Conservation (phyloP, 73 alveolate genomes). For the Paramecium primaurelia region DNA sequence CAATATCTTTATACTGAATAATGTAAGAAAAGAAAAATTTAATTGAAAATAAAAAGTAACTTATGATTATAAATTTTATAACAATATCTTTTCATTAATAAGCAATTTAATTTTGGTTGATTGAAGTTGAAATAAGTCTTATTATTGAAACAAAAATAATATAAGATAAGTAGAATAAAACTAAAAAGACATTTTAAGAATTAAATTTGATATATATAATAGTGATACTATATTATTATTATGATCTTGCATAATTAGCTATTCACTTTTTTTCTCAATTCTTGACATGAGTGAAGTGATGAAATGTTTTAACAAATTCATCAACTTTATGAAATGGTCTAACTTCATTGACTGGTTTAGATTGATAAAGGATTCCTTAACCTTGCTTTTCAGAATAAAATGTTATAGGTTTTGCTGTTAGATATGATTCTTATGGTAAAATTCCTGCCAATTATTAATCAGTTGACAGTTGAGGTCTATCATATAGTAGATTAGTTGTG, state of each 20-base stretch:
- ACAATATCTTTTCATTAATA: too few species aligned
- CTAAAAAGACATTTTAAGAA: slow-evolving; percentile 1
- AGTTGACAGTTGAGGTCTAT: slow-evolving; percentile 38
- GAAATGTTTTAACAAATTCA: slow-evolving; percentile 41
- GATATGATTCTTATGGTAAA: slow-evolving; percentile 33
- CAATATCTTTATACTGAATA: too few species aligned
- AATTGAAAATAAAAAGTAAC: too few species aligned
- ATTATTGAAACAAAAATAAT: too few species aligned
- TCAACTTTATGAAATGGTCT: slow-evolving; percentile 49
- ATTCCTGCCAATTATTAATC: neutral
- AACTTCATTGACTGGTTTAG: neutral
- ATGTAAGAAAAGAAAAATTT: too few species aligned
- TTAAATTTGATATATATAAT: neutral
- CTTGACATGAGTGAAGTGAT: slow-evolving; percentile 49
- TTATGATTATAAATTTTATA: too few species aligned
- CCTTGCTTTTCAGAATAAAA: slow-evolving; percentile 9
- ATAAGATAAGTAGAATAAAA: neutral
- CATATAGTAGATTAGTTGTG: neutral
- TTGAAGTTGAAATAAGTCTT: too few species aligned
- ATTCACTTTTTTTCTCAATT: neutral
- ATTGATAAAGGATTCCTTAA: slow-evolving; percentile 17
- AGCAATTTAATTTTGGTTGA: too few species aligned
- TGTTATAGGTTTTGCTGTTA: slow-evolving; percentile 48
- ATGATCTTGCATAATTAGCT: neutral
- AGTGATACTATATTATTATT: slow-evolving; percentile 22